Conservation (phyloP, 176 grass and related monocot species). For the Triticum monococcum region DNA sequence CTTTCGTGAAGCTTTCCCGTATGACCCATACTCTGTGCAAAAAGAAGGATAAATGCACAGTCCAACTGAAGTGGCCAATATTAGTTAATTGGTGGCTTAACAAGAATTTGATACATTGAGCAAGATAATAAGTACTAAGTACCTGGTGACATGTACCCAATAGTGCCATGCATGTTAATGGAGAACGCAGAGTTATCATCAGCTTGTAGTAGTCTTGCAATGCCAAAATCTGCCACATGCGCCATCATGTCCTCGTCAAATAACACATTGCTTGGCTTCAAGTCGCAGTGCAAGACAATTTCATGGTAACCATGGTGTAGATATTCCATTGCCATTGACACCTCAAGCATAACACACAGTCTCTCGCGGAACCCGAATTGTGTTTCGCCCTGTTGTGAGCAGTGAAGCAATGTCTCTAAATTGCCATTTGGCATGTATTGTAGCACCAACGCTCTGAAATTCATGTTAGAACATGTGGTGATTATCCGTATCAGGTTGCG, state of each 20-base stretch:
- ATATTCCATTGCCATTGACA: not conserved
- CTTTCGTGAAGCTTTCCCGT: not conserved
- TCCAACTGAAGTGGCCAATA: no score
- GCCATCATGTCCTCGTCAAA: not conserved
- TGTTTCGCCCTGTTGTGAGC: not conserved
- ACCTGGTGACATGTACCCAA: slow-evolving; percentile 6
- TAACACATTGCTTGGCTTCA: slow-evolving; percentile 6
- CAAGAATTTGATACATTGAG: not conserved
- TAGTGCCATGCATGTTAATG: not conserved
- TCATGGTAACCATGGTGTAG: not conserved
- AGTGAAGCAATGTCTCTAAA: not conserved
- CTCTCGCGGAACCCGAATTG: not conserved
- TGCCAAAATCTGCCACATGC: not conserved
- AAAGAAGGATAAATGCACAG: no score
- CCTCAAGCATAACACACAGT: not conserved
- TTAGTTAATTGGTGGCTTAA: no score
- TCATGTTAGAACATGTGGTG: not conserved
- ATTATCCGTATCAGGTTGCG: not conserved
- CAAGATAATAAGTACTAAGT: not conserved
- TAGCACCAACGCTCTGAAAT: not conserved
- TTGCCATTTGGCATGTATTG: not conserved
- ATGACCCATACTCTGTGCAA: not conserved
- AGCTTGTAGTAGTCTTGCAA: not conserved
- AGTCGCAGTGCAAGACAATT: not conserved
- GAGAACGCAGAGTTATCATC: not conserved